Base-by-base conservation (phyloP, 352 stramenopile genomes). In the Peronospora belbahrii region DNA sequence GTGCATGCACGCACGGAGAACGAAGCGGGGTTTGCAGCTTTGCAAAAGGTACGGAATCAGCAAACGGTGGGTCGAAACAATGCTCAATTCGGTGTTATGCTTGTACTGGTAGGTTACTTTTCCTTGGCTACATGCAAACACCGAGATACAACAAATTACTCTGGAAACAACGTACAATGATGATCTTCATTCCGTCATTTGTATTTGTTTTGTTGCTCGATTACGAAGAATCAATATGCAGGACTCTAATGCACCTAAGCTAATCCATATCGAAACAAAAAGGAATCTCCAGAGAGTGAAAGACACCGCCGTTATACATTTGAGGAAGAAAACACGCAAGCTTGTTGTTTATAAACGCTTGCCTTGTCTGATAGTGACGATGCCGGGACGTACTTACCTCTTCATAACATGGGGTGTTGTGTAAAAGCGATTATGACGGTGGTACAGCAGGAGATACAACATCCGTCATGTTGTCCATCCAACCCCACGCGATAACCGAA, bases 401-500 rank as follows among this genome's bases (percentile, higher is more conserved):
- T 52, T 14, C 25, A 5, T 20, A 10, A 10, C 27, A 42, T 32
- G 15, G 17, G n/a, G n/a, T n/a, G n/a, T n/a, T n/a, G n/a, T n/a
- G n/a, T n/a, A n/a, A n/a, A n/a, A n/a, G n/a, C n/a, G n/a, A n/a
- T n/a, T n/a, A n/a, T n/a, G n/a, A n/a, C n/a, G n/a, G n/a, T n/a
- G n/a, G n/a, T n/a, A n/a, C n/a, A 20, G 25, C 31, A 17, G 41
- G 4, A n/a, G 43, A 47, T 14, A 28, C 35, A 33, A 50, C 48
- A 6, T 87, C 69, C 23, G 41, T 54, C 70, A 87, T 89, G 55
- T 67, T 70, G 49, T 86, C 74, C 45, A 89, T 75, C 78, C 72
- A 85, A 11, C 88, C 92, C 92, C 92, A 97, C 4, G 95, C 66
- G 55, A 97, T 97, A 48, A 97, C 88, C 15, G 77, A 95, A 57